Conservation (phyloP, 2,329 filamentous ascomycete genomes). For the Colletotrichum caudatum region DNA sequence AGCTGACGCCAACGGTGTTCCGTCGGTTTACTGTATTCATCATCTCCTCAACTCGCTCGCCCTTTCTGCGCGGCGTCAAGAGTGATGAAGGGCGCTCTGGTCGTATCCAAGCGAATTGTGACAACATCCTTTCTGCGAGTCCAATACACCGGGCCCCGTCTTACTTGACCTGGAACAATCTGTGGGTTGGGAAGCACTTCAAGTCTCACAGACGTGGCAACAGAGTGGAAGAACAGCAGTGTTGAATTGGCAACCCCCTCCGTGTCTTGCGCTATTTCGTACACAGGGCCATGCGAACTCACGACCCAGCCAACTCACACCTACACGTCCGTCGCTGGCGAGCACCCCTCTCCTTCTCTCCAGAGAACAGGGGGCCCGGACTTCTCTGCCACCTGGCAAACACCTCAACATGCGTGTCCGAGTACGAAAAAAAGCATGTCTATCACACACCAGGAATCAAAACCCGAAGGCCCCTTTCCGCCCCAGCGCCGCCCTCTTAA, state of each 20-base stretch:
- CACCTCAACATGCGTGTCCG: slow-evolving; percentile 19
- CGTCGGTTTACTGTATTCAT: too few species aligned
- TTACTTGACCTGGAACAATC: neutral
- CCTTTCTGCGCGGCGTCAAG: too few species aligned
- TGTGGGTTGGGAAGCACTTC: neutral
- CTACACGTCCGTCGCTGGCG: slow-evolving; percentile 21
- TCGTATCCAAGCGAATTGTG: too few species aligned
- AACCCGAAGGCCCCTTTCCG: slow-evolving; percentile 11
- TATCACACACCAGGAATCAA: slow-evolving; percentile 30
- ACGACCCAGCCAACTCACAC: slow-evolving; percentile 13
- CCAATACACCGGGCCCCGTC: neutral
- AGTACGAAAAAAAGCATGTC: slow-evolving; percentile 27
- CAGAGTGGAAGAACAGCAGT: neutral
- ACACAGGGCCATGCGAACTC: slow-evolving; percentile 21
- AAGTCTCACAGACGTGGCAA: neutral
- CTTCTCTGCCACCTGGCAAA: neutral
- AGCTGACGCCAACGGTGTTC: too few species aligned
- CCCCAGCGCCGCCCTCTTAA: slow-evolving; percentile 26
- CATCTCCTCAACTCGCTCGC: too few species aligned
- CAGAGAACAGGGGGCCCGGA: neutral
- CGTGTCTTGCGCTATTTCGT: slow-evolving; percentile 38
- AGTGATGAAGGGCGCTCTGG: too few species aligned
- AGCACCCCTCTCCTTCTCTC: neutral
- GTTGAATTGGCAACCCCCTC: slow-evolving; percentile 23
- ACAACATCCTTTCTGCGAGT: neutral